Evolutionary conservation across 2,329 filamentous ascomycete species (phyloP).

Genomic region (Sclerotinia minor): DNA sequence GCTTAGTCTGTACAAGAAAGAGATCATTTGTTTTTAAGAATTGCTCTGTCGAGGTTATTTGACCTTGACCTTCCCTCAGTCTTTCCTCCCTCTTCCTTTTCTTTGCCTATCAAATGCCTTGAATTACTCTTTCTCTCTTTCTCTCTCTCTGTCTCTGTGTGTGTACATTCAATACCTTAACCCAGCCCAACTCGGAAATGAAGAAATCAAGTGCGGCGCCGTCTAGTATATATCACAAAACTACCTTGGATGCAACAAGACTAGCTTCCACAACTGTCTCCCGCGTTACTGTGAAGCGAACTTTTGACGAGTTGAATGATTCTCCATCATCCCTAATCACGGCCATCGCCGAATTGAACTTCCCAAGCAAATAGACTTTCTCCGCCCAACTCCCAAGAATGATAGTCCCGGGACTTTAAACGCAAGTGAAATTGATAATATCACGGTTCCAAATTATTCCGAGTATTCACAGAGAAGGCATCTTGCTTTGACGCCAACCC

Average conservation of each 20-base stretch:
- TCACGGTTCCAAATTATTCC: constrained; percentile 41
- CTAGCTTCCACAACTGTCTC: constrained; percentile 30
- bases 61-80: neutral
- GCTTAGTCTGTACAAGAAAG: neutral
- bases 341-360: neutral
- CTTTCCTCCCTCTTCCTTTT: neutral
- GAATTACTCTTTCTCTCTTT: neutral
- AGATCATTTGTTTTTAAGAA: neutral
- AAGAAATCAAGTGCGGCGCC: neutral
- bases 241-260: constrained; percentile 33
- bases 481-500: constrained; percentile 55
- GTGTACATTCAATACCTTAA: neutral
- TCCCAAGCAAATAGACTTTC: neutral
- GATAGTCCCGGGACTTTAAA: constrained; percentile 35
- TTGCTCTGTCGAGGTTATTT: neutral
- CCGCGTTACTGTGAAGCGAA: constrained; percentile 34
- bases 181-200: neutral
- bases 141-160: too few species aligned
- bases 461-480: constrained; percentile 59
- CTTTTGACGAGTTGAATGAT: constrained; percentile 27
- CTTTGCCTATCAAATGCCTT: constrained; percentile 12
- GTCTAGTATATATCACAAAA: constrained; percentile 30
- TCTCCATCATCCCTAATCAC: neutral
- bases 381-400: constrained; percentile 30
- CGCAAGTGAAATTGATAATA: constrained; percentile 51